Evolutionary conservation across 2,329 filamentous ascomycete genomes (phyloP), one percentile per base, ranked within the genome.

Genomic region (Zymoseptoria ardabiliae): DNA sequence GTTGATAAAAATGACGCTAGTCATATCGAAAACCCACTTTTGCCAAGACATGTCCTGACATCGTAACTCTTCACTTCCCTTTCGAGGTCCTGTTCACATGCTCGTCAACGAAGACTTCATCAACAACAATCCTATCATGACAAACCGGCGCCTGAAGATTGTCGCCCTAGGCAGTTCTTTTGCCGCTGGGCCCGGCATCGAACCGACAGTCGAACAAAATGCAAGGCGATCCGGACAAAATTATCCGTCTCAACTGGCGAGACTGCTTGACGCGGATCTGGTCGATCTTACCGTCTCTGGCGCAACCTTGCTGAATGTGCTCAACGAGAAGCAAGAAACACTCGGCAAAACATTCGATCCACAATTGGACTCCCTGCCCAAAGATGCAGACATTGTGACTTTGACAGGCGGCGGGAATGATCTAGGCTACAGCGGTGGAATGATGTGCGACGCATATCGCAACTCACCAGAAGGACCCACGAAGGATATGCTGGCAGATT

Each of bases 231-330:
- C 74, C 10, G 69, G 63, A 11, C 65, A 66, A 49, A 77, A 77
- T 59, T 76, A 73, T 58, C 70, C 74, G 6, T 69, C 70, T 23
- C 69, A 75, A 3, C 61, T 76, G 1, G 61, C 71, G 2, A 48
- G 63, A 5, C 58, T 55, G 52, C 69, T 71, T 2, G 68, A 73
- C 55, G 68, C 75, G 2, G 66, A 61, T 7, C 50, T 64, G 7
- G 63, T 61, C 20, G 65, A 67, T 58, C 57, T 66, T 49, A 62
- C 70, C 11, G 71, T 75, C 4, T 74, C 72, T 7, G 74, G 75
- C 58, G 73, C 75, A 2, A 76, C 72, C 1, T 69, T 77, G 8
- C 65, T 72, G 6, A 74, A 76, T 61, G 68, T 77, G 30, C 61
- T 74, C 11, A 64, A 66, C 8, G 72, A 74, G 28, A 69, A 73